A percentile compares a stretch with the other conserved stretches of the same genome.
Evolutionary conservation across 2,329 filamentous ascomycete genomes (phyloP).

Genomic region (Fusarium sarcochroum): DNA sequence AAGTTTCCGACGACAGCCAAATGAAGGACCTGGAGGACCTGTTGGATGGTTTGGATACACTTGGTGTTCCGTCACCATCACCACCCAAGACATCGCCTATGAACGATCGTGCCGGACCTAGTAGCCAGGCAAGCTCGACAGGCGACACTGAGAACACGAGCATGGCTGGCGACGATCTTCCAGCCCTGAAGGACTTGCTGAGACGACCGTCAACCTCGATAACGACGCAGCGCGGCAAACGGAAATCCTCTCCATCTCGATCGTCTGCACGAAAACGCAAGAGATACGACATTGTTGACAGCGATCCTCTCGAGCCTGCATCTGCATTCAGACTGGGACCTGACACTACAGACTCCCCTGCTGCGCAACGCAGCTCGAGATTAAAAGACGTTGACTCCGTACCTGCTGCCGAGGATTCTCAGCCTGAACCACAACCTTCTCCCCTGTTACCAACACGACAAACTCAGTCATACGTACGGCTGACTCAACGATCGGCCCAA

Average conservation of each 20-base stretch:
- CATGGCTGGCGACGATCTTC: constrained; percentile 56
- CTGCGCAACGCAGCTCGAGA: constrained; percentile 42
- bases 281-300: constrained; percentile 51
- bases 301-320: constrained; percentile 51
- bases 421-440: neutral
- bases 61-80: constrained; percentile 50
- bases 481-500: constrained; percentile 17
- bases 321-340: constrained; percentile 34
- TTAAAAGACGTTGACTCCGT: constrained; percentile 24
- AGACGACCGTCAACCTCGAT: constrained; percentile 34
- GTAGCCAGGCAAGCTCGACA: constrained; percentile 54
- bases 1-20: constrained; percentile 56
- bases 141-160: constrained; percentile 57
- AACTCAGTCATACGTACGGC: constrained; percentile 5
- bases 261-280: constrained; percentile 51
- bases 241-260: constrained; percentile 42
- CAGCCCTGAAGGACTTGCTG: constrained; percentile 55
- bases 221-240: constrained; percentile 40
- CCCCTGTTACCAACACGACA: neutral
- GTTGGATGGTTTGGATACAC: constrained; percentile 35
- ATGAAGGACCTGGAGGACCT: constrained; percentile 35
- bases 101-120: constrained; percentile 45
- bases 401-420: neutral
- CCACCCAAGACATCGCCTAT: constrained; percentile 49
- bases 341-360: constrained; percentile 37